phyloP scores from a whole-genome alignment of 2,329 filamentous ascomycete species.

The Phyllosticta citriasiana region DNA sequence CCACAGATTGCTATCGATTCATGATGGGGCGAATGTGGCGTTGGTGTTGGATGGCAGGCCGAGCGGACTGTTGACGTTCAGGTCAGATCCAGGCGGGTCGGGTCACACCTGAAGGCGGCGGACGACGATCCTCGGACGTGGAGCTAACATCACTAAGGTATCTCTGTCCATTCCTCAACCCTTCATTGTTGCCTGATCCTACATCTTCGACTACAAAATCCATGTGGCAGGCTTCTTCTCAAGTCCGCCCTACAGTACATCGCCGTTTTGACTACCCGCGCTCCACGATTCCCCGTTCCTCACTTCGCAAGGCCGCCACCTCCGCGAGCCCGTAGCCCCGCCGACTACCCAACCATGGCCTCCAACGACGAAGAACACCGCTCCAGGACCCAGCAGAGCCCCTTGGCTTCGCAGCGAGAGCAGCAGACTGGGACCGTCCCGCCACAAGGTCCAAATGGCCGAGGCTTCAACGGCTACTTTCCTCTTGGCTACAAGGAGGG shows the following conservation, averaged over 20 bases:
- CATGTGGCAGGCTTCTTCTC: not conserved
- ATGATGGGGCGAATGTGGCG: not conserved
- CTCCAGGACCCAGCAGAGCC: slow-evolving; percentile 31
- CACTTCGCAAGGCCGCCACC: not conserved
- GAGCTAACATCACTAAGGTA: not conserved
- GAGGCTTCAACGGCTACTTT: slow-evolving; percentile 48
- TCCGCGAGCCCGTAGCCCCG: not conserved
- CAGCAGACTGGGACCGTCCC: slow-evolving; percentile 25
- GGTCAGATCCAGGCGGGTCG: not conserved
- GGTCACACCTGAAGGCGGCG: not conserved
- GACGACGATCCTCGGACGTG: not conserved
- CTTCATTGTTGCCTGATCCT: not conserved
- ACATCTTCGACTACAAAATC: not conserved
- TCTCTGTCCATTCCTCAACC: not conserved
- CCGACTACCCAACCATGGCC: slow-evolving; percentile 7
- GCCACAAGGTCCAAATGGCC: slow-evolving; percentile 19
- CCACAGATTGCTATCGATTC: not conserved
- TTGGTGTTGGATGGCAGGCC: not conserved
- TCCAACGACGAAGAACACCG: slow-evolving; percentile 5
- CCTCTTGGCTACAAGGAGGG: slow-evolving; percentile 87
- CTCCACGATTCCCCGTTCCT: not conserved
- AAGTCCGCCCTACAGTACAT: not conserved
- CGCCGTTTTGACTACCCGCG: not conserved
- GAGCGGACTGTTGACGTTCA: not conserved
- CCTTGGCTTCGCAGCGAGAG: slow-evolving; percentile 39